A percentile compares a stretch with the other conserved stretches of the same genome.
These are phyloP conservation scores for Hanseniaspora mollemarum DNA, from an alignment of 805 yeast species.

Conservation along the genomic window DNA sequence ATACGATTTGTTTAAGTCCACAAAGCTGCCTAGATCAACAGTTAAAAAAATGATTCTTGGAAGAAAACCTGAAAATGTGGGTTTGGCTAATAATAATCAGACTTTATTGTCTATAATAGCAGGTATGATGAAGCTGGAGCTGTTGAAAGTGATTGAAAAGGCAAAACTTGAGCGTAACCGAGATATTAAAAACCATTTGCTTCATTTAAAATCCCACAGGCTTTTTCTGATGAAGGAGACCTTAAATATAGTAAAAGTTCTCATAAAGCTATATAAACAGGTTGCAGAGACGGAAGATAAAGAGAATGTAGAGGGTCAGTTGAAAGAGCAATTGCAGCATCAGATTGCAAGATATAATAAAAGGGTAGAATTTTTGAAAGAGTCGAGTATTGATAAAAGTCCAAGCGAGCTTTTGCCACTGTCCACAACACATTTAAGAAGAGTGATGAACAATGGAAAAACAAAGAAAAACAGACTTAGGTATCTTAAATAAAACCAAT, in stretches of 20 bases:
- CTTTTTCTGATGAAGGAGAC: constrained; percentile 4
- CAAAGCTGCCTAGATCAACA: constrained; percentile 13
- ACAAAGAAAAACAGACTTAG: constrained; percentile 3
- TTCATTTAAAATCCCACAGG: background rate
- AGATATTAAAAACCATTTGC: background rate
- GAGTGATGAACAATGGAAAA: constrained; percentile 3
- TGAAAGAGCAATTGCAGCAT: constrained; percentile 1
- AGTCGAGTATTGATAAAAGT: constrained; percentile 3
- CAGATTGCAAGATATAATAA: constrained; percentile 6
- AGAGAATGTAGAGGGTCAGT: background rate
- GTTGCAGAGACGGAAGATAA: background rate
- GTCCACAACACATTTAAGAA: constrained; percentile 6
- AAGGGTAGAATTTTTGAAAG: background rate
- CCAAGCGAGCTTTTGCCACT: constrained; percentile 4
- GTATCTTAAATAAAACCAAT: background rate
- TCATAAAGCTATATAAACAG: background rate
- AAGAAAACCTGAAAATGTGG: constrained; percentile 9
- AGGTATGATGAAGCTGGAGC: constrained; percentile 14
- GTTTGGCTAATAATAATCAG: constrained; percentile 12
- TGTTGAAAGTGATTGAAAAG: constrained; percentile 9
- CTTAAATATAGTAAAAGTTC: background rate
- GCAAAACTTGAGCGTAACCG: constrained; percentile 11
- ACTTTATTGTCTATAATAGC: constrained; percentile 11
- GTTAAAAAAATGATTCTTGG: constrained; percentile 11
- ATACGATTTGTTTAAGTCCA: constrained; percentile 13